phyloP scores from a whole-genome alignment of 345 rosid genomes.

The Lepidium aucheri region DNA sequence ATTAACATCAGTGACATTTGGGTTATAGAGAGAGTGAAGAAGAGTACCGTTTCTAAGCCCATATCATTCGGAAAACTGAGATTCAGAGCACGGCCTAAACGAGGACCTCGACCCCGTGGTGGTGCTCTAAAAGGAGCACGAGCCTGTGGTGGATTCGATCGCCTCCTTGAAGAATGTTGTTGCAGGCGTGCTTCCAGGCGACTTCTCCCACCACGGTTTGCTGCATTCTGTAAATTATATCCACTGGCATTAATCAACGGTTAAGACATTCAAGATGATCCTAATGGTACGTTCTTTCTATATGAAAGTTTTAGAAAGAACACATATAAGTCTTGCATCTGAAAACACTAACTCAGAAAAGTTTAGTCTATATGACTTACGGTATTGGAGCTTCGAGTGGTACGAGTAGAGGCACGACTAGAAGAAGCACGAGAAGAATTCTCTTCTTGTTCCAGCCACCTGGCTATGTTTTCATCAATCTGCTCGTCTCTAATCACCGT shows the following conservation, averaged over 20 bases:
- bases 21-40: background rate
- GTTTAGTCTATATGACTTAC: slow-evolving; percentile 33
- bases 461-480: slow-evolving; percentile 55
- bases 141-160: slow-evolving; percentile 35
- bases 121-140: slow-evolving; percentile 38
- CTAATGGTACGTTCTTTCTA: background rate
- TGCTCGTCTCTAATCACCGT: slow-evolving; percentile 30
- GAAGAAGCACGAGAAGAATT: slow-evolving; percentile 27
- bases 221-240: slow-evolving; percentile 14
- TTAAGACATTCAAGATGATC: background rate
- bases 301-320: background rate
- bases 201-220: slow-evolving; percentile 30
- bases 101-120: slow-evolving; percentile 37
- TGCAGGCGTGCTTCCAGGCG: slow-evolving; percentile 33
- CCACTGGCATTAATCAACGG: background rate
- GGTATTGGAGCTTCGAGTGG: slow-evolving; percentile 16
- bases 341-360: background rate
- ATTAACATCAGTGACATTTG: background rate
- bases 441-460: slow-evolving; percentile 64
- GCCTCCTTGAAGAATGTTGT: slow-evolving; percentile 41
- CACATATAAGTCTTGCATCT: background rate
- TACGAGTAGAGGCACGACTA: slow-evolving; percentile 21
- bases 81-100: slow-evolving; percentile 36
- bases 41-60: slow-evolving; percentile 69
- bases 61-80: slow-evolving; percentile 55